phyloP scores from a whole-genome alignment of 2,329 filamentous ascomycete genomes.

The Fusarium sp. region DNA sequence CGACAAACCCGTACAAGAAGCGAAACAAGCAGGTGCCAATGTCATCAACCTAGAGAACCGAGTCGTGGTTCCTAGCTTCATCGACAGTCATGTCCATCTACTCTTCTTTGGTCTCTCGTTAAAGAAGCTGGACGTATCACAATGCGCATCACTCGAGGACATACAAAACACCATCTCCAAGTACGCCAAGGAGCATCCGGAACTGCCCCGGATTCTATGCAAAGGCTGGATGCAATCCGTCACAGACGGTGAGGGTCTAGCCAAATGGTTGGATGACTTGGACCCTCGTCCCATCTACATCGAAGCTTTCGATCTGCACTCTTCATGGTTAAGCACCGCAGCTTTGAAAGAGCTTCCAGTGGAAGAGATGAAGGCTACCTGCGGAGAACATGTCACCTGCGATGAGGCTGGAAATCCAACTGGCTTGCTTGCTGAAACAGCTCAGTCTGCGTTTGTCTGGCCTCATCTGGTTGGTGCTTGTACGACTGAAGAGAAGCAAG shows the following conservation, averaged over 20 bases:
- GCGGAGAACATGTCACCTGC: conserved; percentile 57
- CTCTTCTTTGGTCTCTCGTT: conserved; percentile 60
- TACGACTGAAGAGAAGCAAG: conserved; percentile 54
- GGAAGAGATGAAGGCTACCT: conserved; percentile 52
- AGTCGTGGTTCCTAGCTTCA: conserved; percentile 59
- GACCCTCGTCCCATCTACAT: conserved; percentile 62
- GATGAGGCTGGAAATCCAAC: conserved; percentile 55
- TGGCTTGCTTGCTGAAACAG: conserved; percentile 58
- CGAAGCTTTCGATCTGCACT: conserved; percentile 62
- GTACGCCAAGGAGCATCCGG: conserved; percentile 54
- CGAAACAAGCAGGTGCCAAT: conserved; percentile 9
- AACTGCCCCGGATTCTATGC: conserved; percentile 57
- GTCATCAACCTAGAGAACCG: conserved; percentile 44
- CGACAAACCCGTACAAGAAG: neutral
- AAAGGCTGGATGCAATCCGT: conserved; percentile 60
- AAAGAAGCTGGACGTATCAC: conserved; percentile 55
- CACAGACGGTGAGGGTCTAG: conserved; percentile 50
- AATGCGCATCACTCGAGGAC: conserved; percentile 55
- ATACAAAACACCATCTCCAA: conserved; percentile 54
- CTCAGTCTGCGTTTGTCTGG: conserved; percentile 59
- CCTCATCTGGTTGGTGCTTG: conserved; percentile 55
- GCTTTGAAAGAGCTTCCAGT: conserved; percentile 58
- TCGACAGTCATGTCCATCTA: conserved; percentile 64
- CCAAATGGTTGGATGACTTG: conserved; percentile 55
- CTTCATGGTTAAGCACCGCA: conserved; percentile 61